A percentile compares a stretch with the other conserved stretches of the same genome.
These are phyloP conservation scores for Exophiala lecanii-corni DNA, from an alignment of 2,329 filamentous ascomycete genomes.

Conservation along the genomic window DNA sequence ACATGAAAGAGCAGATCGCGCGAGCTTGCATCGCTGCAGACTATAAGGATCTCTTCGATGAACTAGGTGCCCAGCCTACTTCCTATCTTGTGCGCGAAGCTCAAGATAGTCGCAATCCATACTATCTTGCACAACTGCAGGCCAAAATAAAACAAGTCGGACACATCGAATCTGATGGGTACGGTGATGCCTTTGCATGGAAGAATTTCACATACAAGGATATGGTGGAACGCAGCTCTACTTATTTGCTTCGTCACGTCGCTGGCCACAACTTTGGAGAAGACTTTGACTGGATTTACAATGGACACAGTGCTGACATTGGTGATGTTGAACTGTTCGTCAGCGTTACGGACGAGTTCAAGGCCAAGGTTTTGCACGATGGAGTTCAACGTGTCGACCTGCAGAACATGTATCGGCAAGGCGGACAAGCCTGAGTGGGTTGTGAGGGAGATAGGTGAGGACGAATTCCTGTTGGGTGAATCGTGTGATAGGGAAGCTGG, in stretches of 20 bases:
- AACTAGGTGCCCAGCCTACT: background rate
- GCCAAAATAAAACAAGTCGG: background rate
- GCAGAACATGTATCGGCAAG: too few relatives aligned
- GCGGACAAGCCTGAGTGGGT: too few relatives aligned
- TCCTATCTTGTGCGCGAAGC: background rate
- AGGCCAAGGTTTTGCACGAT: too few relatives aligned
- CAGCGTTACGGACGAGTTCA: too few relatives aligned
- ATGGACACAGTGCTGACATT: background rate
- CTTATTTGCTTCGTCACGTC: background rate
- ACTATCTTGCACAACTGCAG: background rate
- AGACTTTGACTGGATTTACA: background rate
- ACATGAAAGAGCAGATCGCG: background rate
- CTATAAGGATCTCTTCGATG: background rate
- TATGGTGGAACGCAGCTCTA: background rate
- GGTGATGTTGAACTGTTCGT: background rate
- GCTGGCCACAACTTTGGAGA: background rate
- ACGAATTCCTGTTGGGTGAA: too few relatives aligned
- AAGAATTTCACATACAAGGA: background rate
- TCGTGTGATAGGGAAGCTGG: too few relatives aligned
- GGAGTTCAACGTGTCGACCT: too few relatives aligned
- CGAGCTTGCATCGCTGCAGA: background rate
- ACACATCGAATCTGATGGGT: background rate
- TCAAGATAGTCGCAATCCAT: background rate
- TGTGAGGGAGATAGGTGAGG: too few relatives aligned
- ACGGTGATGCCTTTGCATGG: background rate